A percentile compares a stretch with the other conserved stretches of the same genome.
phyloP scores from a whole-genome alignment of 495 filamentous ascomycete genomes.

The Lineolata rhizophorae region DNA sequence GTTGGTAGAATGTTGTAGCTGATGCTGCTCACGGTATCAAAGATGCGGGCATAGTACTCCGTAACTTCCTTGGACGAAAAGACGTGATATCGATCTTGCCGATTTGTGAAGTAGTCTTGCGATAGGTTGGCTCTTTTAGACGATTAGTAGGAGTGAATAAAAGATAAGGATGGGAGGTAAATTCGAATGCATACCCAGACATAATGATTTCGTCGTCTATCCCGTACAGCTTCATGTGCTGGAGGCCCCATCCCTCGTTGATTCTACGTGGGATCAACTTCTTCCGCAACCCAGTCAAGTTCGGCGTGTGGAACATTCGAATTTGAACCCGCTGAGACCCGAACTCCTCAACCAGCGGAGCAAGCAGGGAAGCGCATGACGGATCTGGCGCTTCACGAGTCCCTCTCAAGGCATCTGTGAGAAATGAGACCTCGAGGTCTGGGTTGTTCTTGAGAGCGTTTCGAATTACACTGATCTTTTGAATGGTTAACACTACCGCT shows the following conservation, averaged over 20 bases:
- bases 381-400: conserved; percentile 76
- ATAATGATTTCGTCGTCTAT: conserved; percentile 91
- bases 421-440: conserved; percentile 61
- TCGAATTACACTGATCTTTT: conserved; percentile 57
- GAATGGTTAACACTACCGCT: too few species aligned
- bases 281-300: conserved; percentile 73
- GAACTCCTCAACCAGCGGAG: conserved; percentile 59
- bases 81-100: conserved; percentile 85
- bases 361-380: conserved; percentile 77
- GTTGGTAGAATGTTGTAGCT: conserved; percentile 55
- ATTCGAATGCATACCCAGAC: conserved; percentile 71
- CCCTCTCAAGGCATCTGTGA: conserved; percentile 82
- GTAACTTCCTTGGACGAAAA: conserved; percentile 60
- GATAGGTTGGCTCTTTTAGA: conserved; percentile 68
- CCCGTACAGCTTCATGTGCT: conserved; percentile 99
- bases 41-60: conserved; percentile 60
- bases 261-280: conserved; percentile 64
- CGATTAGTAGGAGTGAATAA: conserved; percentile 1
- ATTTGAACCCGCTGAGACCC: conserved; percentile 76
- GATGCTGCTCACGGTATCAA: conserved; percentile 52
- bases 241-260: conserved; percentile 95
- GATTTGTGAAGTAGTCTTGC: conserved; percentile 86
- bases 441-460: conserved; percentile 52
- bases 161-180: conserved; percentile 3
- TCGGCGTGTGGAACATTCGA: conserved; percentile 94